Conservation (phyloP, 2,329 filamentous ascomycete species). For the Sclerotinia subarctica region DNA sequence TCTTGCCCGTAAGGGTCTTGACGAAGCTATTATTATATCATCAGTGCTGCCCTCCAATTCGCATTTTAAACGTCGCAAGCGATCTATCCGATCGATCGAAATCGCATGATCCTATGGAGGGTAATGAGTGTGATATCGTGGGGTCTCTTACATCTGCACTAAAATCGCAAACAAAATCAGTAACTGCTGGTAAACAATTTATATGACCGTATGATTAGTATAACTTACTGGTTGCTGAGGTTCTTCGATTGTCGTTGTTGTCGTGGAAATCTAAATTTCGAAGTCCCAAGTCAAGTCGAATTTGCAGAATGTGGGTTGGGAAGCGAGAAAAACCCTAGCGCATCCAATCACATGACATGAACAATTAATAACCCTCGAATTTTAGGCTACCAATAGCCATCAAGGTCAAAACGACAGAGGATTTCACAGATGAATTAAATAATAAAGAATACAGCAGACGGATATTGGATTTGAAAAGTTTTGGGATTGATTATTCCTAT, state of each 20-base stretch:
- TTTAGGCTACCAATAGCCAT: conserved; percentile 3
- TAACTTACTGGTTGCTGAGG: conserved; percentile 53
- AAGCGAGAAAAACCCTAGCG: conserved; percentile 15
- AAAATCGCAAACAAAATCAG: conserved; percentile 40
- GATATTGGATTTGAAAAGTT: not conserved
- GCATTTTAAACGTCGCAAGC: too few species aligned
- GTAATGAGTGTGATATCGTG: conserved; percentile 34
- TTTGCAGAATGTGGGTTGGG: conserved; percentile 11
- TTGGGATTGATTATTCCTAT: not conserved
- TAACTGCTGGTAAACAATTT: conserved; percentile 12
- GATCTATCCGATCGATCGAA: not conserved
- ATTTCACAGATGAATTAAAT: not conserved
- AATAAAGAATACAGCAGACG: not conserved
- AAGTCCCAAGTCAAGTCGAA: conserved; percentile 17
- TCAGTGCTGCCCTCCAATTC: conserved; percentile 27
- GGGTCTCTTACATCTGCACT: conserved; percentile 83
- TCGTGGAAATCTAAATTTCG: conserved; percentile 25
- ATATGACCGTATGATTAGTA: not conserved
- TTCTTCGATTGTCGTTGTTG: conserved; percentile 32
- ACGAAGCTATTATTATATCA: conserved; percentile 70
- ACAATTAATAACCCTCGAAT: not conserved
- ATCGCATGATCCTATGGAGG: conserved; percentile 16
- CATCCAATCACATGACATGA: not conserved
- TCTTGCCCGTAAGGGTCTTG: conserved; percentile 99
- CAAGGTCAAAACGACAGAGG: not conserved